Evolutionary conservation across 139 green algal species (phyloP).

Genomic region (Chlamydomonas asymmetrica): DNA sequence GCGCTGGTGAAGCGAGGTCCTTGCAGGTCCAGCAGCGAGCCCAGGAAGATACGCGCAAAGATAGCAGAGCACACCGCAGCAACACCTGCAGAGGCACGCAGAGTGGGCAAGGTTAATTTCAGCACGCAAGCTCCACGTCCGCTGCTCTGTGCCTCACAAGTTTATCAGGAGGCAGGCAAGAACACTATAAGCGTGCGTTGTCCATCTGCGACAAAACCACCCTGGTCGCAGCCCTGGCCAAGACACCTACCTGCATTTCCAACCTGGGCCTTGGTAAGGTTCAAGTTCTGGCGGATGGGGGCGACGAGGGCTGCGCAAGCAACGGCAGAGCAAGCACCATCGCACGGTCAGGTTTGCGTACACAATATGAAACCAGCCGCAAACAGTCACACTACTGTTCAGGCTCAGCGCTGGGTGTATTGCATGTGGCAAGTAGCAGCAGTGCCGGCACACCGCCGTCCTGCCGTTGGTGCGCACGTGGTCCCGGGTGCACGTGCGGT

Average conservation of each 20-base stretch:
- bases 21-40: constrained; percentile 46
- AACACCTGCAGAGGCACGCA: constrained; percentile 45
- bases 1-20: constrained; percentile 12
- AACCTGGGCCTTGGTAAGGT: constrained; percentile 62
- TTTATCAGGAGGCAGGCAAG: not conserved
- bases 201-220: not conserved
- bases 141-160: not conserved
- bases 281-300: constrained; percentile 82
- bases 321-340: too few relatives aligned
- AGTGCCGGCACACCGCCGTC: too few relatives aligned
- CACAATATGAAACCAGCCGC: too few relatives aligned
- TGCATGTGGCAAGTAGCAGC: too few relatives aligned
- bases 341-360: too few relatives aligned
- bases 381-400: too few relatives aligned
- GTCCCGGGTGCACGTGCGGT: too few relatives aligned
- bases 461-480: too few relatives aligned
- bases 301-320: constrained; percentile 74
- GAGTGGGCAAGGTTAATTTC: not conserved
- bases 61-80: constrained; percentile 74
- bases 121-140: too few relatives aligned
- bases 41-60: constrained; percentile 64
- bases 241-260: constrained; percentile 34
- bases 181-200: not conserved
- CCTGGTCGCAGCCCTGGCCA: too few relatives aligned
- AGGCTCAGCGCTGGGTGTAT: too few relatives aligned